A percentile compares a stretch with the other conserved stretches of the same genome.
Evolutionary conservation across 2,329 filamentous ascomycete genomes (phyloP).

Genomic region (Aspergillus aculeatus): DNA sequence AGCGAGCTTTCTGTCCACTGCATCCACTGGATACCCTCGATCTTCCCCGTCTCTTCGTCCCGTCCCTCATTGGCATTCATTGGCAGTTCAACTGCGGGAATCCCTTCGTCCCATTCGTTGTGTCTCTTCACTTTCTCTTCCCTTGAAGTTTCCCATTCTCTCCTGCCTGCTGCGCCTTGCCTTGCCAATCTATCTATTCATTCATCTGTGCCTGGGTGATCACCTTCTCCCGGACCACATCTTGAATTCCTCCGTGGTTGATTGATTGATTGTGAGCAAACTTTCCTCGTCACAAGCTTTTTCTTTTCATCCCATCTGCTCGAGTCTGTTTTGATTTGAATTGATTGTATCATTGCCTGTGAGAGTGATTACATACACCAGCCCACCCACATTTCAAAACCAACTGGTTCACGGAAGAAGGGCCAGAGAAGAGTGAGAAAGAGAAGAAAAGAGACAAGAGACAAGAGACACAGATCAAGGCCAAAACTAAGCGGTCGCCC

Average conservation of each 20-base stretch:
- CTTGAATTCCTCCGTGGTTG: neutral
- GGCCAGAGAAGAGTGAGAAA: neutral
- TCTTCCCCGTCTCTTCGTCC: conserved; percentile 19
- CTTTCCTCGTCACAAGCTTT: neutral
- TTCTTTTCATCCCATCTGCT: neutral
- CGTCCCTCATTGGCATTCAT: conserved; percentile 18
- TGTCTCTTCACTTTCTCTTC: conserved; percentile 6
- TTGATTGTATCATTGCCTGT: too few relatives aligned
- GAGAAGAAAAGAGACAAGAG: conserved; percentile 7
- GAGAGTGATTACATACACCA: neutral
- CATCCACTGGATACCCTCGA: conserved; percentile 11
- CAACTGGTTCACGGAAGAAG: neutral
- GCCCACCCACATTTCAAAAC: neutral
- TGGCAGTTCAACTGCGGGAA: conserved; percentile 13
- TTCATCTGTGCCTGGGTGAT: neutral
- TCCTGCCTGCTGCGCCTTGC: neutral
- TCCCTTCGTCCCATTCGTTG: conserved; percentile 17
- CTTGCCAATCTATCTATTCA: neutral
- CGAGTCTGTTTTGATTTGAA: neutral
- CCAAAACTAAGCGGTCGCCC: conserved; percentile 17
- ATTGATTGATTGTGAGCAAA: neutral
- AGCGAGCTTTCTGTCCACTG: neutral
- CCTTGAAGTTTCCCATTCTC: conserved; percentile 1
- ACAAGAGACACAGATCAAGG: neutral
- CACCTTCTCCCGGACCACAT: neutral